Conservation (phyloP, 1,284 basidiomycete species). For the Vanrija sp. region DNA sequence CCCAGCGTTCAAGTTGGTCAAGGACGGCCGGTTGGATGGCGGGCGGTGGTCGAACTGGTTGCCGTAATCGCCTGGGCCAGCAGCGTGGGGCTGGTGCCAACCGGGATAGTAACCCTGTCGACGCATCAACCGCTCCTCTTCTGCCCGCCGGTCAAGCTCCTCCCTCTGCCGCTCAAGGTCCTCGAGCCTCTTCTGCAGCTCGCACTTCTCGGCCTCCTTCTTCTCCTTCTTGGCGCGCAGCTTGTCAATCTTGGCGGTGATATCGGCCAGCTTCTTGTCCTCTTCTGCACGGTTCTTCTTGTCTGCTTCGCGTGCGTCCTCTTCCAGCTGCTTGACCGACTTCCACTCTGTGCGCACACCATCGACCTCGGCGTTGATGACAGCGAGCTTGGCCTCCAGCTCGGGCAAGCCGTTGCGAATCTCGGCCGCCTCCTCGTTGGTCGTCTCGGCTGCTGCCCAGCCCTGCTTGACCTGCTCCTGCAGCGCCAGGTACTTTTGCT, state of each 20-base stretch:
- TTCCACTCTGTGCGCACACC: constrained; percentile 31
- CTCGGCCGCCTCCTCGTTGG: constrained; percentile 35
- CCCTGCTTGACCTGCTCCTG: constrained; percentile 51
- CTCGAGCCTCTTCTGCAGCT: constrained; percentile 38
- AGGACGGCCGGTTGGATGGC: background rate
- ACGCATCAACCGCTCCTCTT: constrained; percentile 26
- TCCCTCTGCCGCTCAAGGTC: constrained; percentile 39
- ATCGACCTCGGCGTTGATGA: constrained; percentile 28
- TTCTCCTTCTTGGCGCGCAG: constrained; percentile 58
- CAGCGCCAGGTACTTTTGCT: constrained; percentile 47
- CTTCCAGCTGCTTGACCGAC: constrained; percentile 32
- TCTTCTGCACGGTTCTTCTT: constrained; percentile 37
- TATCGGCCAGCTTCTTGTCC: constrained; percentile 40
- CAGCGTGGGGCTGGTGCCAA: background rate
- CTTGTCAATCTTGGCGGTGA: constrained; percentile 68
- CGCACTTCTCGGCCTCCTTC: constrained; percentile 39
- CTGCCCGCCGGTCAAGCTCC: constrained; percentile 39
- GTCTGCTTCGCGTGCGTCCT: constrained; percentile 38
- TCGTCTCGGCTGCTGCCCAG: constrained; percentile 41
- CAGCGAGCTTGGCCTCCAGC: constrained; percentile 29
- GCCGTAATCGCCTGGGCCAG: background rate
- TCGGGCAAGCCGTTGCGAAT: constrained; percentile 34
- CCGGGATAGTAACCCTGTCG: constrained; percentile 17
- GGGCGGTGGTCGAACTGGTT: too few species aligned
- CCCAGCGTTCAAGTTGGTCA: constrained; percentile 3